Evolutionary conservation across 306 rosid genomes (phyloP).

Genomic region (Carpinus fangiana): DNA sequence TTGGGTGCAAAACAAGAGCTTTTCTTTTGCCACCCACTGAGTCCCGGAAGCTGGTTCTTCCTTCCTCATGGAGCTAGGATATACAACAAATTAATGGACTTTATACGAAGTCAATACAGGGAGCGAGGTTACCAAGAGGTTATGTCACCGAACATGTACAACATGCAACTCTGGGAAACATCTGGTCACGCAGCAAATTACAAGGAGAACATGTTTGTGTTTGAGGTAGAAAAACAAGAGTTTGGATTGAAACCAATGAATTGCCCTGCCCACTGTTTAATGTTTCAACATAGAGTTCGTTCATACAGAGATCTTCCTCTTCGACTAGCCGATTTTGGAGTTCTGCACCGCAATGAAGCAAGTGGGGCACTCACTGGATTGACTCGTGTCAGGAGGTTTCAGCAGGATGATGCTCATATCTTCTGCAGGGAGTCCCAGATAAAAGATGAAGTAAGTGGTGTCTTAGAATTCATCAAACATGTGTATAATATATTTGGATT

Average conservation of each 20-base stretch:
- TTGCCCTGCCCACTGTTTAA: slow-evolving; percentile 97
- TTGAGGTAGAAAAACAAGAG: slow-evolving; percentile 96
- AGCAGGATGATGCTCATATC: slow-evolving; percentile 99
- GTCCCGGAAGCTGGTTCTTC: slow-evolving; percentile 99
- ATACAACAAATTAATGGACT: slow-evolving; percentile 77
- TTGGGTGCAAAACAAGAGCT: slow-evolving; percentile 92
- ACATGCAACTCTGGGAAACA: slow-evolving; percentile 93
- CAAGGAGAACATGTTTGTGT: slow-evolving; percentile 86
- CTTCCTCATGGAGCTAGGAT: slow-evolving; percentile 85
- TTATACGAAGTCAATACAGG: slow-evolving; percentile 73
- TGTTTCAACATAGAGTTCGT: slow-evolving; percentile 93
- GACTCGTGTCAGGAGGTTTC: slow-evolving; percentile 95
- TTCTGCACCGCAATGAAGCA: slow-evolving; percentile 96
- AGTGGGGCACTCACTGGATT: slow-evolving; percentile 97
- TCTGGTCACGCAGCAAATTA: slow-evolving; percentile 97
- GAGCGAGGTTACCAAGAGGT: slow-evolving; percentile 49
- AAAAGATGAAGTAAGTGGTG: slow-evolving; percentile 83
- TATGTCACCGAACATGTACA: slow-evolving; percentile 85
- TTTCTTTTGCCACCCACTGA: slow-evolving; percentile 85
- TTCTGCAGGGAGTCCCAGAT: slow-evolving; percentile 95
- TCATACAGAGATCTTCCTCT: slow-evolving; percentile 99
- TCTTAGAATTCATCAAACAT: slow-evolving; percentile 69
- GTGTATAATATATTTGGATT: slow-evolving; percentile 72
- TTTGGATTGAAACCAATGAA: slow-evolving; percentile 99
- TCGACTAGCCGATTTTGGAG: slow-evolving; percentile 94